Conservation (phyloP, 495 filamentous ascomycete genomes). For the Staphylotrichum tortipilum region DNA sequence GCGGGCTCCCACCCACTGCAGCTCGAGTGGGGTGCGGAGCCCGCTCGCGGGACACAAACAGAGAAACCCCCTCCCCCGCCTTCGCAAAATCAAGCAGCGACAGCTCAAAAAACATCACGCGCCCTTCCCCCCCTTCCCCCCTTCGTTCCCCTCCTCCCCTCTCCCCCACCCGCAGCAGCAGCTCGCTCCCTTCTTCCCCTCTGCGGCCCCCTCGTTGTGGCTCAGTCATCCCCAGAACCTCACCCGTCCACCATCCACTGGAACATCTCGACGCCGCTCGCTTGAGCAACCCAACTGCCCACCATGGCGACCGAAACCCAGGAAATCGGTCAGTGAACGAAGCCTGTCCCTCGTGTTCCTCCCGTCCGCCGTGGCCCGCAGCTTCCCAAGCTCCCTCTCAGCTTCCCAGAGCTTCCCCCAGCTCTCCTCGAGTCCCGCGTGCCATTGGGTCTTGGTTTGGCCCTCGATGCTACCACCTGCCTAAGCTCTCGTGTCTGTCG, state of each 20-base stretch:
- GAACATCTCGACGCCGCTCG: background rate
- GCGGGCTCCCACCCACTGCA: background rate
- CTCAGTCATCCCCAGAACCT: background rate
- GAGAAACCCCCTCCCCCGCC: constrained; percentile 29
- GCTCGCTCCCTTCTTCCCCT: constrained; percentile 8
- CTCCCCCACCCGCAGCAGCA: too few species aligned
- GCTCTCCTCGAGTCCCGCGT: too few species aligned
- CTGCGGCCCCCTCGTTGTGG: background rate
- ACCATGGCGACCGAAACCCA: constrained; percentile 32
- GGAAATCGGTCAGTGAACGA: constrained; percentile 32
- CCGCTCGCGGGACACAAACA: constrained; percentile 19
- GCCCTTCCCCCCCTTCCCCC: constrained; percentile 8
- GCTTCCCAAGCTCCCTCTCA: background rate
- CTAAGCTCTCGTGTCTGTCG: background rate
- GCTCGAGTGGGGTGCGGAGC: constrained; percentile 1
- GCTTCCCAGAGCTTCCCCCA: background rate
- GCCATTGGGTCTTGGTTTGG: too few species aligned
- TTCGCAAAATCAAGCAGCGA: constrained; percentile 30
- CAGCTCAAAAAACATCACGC: constrained; percentile 25
- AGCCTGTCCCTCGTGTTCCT: background rate
- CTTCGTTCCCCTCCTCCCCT: too few species aligned
- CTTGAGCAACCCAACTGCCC: constrained; percentile 3
- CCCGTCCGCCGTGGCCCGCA: too few species aligned
- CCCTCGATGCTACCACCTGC: too few species aligned
- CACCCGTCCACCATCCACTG: background rate